Evolutionary conservation across 2,329 filamentous ascomycete genomes (phyloP).

Genomic region (Fusarium incarnatum): DNA sequence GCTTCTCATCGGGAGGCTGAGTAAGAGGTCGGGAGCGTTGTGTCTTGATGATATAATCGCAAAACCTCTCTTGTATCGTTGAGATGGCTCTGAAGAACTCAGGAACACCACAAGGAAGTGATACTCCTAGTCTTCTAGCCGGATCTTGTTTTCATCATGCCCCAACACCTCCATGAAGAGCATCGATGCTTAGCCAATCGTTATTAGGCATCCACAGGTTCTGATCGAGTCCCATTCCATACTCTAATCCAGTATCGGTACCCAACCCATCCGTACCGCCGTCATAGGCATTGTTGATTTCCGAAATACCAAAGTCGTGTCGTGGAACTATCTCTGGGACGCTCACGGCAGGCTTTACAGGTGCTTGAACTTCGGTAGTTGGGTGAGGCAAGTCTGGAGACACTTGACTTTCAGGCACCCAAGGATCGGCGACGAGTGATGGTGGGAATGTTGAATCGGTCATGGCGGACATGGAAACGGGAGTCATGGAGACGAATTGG

Average conservation of each 20-base stretch:
- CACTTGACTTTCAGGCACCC: conserved; percentile 48
- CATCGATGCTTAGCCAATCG: conserved; percentile 51
- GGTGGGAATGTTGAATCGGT: conserved; percentile 49
- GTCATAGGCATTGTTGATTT: conserved; percentile 64
- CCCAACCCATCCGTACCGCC: conserved; percentile 61
- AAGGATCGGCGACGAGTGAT: conserved; percentile 48
- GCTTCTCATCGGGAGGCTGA: not conserved
- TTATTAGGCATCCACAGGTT: conserved; percentile 52
- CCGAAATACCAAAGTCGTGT: conserved; percentile 52
- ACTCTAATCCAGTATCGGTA: conserved; percentile 57
- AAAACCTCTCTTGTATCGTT: not conserved
- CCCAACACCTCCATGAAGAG: conserved; percentile 49
- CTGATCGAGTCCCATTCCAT: conserved; percentile 57
- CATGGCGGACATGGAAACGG: conserved; percentile 39
- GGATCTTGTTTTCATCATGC: conserved; percentile 28
- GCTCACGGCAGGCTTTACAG: conserved; percentile 26
- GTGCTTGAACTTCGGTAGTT: conserved; percentile 31
- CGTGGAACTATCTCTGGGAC: conserved; percentile 39
- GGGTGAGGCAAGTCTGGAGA: conserved; percentile 42
- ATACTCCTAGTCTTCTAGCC: conserved; percentile 7
- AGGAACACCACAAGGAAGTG: not conserved
- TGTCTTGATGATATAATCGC: not conserved
- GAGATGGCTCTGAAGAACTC: conserved; percentile 25
- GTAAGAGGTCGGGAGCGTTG: not conserved
- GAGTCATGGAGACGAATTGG: conserved; percentile 36